A percentile compares a stretch with the other conserved stretches of the same genome.
Evolutionary conservation across 129 eudicot genomes (phyloP).

Genomic region (Helianthus annuus): DNA sequence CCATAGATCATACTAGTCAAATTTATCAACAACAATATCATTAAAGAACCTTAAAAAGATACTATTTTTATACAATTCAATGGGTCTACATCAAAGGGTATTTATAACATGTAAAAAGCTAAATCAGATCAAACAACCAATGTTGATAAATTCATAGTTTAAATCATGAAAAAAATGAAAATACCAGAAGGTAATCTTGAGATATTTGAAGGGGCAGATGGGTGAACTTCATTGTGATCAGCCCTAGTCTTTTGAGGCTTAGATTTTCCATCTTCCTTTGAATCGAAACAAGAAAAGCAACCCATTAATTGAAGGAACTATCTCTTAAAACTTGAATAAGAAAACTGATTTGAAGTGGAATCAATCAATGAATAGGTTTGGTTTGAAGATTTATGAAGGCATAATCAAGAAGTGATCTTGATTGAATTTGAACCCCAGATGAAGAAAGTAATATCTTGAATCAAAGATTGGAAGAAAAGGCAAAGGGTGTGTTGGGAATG

Average conservation of each 20-base stretch:
- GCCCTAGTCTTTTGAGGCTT: slow-evolving; percentile 51
- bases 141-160: background rate
- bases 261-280: slow-evolving; percentile 64
- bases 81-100: slow-evolving; percentile 33
- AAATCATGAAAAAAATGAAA: background rate
- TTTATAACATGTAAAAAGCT: background rate
- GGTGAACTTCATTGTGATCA: slow-evolving; percentile 53
- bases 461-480: background rate
- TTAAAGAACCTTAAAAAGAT: slow-evolving; percentile 10
- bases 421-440: slow-evolving; percentile 20
- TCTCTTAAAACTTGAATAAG: background rate
- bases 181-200: slow-evolving; percentile 88
- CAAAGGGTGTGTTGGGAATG: background rate
- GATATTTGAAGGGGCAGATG: slow-evolving; percentile 56
- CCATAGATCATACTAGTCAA: background rate
- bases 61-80: slow-evolving; percentile 6
- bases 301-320: slow-evolving; percentile 48
- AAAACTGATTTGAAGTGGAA: background rate
- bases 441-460: slow-evolving; percentile 18
- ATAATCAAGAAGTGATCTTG: slow-evolving; percentile 16
- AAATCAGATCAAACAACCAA: slow-evolving; percentile 54
- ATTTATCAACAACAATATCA: slow-evolving; percentile 1
- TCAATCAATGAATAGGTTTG: slow-evolving; percentile 8
- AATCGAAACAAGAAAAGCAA: slow-evolving; percentile 93
- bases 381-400: background rate